These are phyloP conservation scores for Trichocladium uniseriatum DNA, from an alignment of 495 filamentous ascomycete genomes.

Conservation along the genomic window DNA sequence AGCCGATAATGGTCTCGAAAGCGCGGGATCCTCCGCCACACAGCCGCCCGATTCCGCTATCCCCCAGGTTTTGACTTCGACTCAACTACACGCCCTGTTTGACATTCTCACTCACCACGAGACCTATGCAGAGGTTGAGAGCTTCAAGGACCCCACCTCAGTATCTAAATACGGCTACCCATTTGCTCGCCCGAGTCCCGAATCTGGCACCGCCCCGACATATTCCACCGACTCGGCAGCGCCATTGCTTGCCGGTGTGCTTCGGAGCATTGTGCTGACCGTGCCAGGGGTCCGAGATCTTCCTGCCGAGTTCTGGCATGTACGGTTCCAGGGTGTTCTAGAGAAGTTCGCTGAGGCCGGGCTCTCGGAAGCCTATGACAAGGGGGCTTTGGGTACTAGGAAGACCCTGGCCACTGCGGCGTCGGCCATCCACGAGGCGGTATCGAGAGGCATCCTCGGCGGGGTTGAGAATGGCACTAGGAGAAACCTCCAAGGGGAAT, in stretches of 20 bases:
- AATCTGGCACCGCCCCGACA: constrained; percentile 1
- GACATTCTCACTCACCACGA: constrained; percentile 59
- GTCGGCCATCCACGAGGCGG: constrained; percentile 50
- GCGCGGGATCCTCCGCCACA: neutral
- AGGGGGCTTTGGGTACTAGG: constrained; percentile 51
- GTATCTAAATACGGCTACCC: constrained; percentile 53
- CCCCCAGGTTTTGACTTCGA: constrained; percentile 28
- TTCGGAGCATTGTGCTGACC: constrained; percentile 46
- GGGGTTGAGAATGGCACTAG: constrained; percentile 32
- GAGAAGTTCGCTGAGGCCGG: constrained; percentile 47
- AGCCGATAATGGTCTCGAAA: no score
- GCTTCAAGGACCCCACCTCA: constrained; percentile 46
- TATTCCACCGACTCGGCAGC: constrained; percentile 32
- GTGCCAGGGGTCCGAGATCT: constrained; percentile 51
- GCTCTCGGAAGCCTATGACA: constrained; percentile 61
- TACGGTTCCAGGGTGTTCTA: constrained; percentile 37
- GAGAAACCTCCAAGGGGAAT: constrained; percentile 31
- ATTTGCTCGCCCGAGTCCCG: constrained; percentile 28
- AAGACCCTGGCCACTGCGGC: constrained; percentile 57
- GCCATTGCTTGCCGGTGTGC: constrained; percentile 49
- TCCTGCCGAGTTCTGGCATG: constrained; percentile 48
- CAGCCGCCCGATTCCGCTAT: no score
- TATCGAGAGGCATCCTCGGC: constrained; percentile 47
- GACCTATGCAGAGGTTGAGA: constrained; percentile 52
- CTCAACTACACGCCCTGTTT: constrained; percentile 50